phyloP scores from a whole-genome alignment of 495 filamentous ascomycete species.

The Penicillium atrosanguineum region DNA sequence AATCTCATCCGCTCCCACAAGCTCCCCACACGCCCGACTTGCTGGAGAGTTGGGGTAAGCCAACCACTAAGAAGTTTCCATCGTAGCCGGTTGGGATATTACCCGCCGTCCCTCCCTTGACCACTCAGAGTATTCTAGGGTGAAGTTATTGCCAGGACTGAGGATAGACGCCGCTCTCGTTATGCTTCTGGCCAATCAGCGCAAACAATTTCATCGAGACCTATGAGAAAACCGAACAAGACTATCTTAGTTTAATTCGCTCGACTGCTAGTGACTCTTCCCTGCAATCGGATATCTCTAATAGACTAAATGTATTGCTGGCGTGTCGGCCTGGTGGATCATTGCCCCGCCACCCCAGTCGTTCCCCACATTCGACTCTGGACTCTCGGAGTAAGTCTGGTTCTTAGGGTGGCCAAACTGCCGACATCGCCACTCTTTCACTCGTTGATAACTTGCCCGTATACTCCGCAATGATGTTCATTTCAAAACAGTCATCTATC shows the following conservation, averaged over 20 bases:
- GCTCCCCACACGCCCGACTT: conserved; percentile 21
- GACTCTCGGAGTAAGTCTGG: conserved; percentile 15
- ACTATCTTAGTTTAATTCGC: neutral
- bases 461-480: neutral
- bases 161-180: neutral
- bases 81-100: conserved; percentile 17
- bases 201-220: neutral
- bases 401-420: conserved; percentile 3
- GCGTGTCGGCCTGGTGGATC: neutral
- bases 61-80: neutral
- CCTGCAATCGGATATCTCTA: neutral
- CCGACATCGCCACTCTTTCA: neutral
- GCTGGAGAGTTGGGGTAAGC: neutral
- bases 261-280: neutral
- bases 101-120: conserved; percentile 8
- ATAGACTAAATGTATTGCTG: neutral
- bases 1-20: conserved; percentile 29
- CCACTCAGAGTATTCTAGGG: neutral
- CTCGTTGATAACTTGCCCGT: neutral
- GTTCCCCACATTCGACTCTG: conserved; percentile 14
- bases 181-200: conserved; percentile 4
- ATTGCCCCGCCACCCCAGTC: conserved; percentile 10
- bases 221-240: neutral
- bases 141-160: conserved; percentile 1
- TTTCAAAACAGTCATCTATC: neutral